Evolutionary conservation across 345 rosid genomes (phyloP).

Genomic region (Eucalyptus camaldulensis): DNA sequence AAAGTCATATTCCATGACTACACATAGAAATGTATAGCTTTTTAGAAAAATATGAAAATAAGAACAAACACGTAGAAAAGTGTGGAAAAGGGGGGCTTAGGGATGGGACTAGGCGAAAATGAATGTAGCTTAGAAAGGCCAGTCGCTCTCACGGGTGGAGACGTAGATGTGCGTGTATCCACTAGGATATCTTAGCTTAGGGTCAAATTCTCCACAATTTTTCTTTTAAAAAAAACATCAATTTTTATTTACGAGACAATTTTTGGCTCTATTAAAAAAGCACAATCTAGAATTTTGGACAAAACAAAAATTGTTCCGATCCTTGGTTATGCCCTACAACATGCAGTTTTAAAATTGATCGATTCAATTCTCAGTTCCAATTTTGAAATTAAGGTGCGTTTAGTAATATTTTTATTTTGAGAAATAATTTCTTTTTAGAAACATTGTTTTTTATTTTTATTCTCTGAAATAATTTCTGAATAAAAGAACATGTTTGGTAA

Average conservation of each 20-base stretch:
- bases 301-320: neutral
- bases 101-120: neutral
- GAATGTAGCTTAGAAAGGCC: neutral
- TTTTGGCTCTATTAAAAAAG: neutral
- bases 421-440: fast-evolving
- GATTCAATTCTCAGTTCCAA: fast-evolving
- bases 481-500: fast-evolving
- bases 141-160: neutral
- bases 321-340: too few species aligned
- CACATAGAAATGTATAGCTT: neutral
- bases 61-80: neutral
- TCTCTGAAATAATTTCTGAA: fast-evolving
- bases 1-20: neutral
- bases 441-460: fast-evolving
- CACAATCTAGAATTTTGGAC: neutral
- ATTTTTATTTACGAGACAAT: neutral
- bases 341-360: neutral
- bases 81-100: neutral
- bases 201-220: neutral
- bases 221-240: neutral
- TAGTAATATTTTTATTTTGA: fast-evolving
- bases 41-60: neutral
- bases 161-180: neutral
- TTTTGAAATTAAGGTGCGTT: fast-evolving
- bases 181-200: neutral